phyloP scores from a whole-genome alignment of 2,329 filamentous ascomycete species.

The Phyllosticta paracitricarpa region DNA sequence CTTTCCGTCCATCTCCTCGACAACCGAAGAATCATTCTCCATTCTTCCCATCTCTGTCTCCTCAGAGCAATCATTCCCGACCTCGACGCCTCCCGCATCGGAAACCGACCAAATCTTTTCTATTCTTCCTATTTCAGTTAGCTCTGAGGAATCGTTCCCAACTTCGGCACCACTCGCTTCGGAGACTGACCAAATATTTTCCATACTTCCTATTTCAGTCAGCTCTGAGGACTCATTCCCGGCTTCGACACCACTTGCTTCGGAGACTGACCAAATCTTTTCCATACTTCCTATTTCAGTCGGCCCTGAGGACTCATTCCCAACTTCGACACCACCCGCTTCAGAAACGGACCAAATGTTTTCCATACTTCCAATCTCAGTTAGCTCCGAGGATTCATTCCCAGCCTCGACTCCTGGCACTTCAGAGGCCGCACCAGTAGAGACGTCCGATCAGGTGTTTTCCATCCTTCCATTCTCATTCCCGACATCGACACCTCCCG shows the following conservation, averaged over 20 bases:
- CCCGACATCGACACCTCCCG: neutral
- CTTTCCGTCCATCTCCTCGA: neutral
- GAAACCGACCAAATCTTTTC: neutral
- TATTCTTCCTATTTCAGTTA: neutral
- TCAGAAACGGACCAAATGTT: neutral
- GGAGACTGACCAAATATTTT: neutral
- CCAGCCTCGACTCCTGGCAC: neutral
- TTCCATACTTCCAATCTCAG: neutral
- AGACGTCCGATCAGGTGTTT: neutral
- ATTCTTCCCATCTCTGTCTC: neutral
- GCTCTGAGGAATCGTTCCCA: neutral
- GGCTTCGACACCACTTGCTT: neutral
- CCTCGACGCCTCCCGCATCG: neutral
- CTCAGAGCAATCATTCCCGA: neutral
- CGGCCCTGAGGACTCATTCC: too few species aligned
- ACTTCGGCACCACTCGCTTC: neutral
- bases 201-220: neutral
- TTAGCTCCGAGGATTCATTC: neutral
- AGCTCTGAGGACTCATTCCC: neutral
- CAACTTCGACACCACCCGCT: too few species aligned
- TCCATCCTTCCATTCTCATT: neutral
- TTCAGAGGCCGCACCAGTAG: neutral
- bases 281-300: too few species aligned
- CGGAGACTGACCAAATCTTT: too few species aligned
- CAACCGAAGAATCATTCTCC: neutral